A percentile compares a stretch with the other conserved stretches of the same genome.
Evolutionary conservation across 78 protist genomes (phyloP).

Genomic region (Parvularia atlantis): DNA sequence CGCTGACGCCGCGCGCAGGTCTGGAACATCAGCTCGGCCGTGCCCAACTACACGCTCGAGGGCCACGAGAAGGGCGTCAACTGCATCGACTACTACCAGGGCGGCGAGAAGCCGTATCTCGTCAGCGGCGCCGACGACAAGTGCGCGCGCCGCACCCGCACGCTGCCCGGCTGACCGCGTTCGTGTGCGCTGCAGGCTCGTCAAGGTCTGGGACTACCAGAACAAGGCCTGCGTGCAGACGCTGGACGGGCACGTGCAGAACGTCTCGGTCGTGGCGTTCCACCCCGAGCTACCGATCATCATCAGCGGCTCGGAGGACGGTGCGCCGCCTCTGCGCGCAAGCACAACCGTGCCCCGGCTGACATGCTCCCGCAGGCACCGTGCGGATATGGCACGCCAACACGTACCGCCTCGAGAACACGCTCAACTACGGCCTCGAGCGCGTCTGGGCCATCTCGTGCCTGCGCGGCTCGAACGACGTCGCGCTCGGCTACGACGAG

Average conservation of each 20-base stretch:
- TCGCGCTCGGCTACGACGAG: constrained; percentile 87
- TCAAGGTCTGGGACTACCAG: constrained; percentile 95
- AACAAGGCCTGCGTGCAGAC: constrained; percentile 87
- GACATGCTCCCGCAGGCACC: constrained; percentile 36
- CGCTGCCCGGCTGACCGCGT: neutral
- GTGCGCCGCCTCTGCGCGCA: constrained; percentile 6
- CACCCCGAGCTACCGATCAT: constrained; percentile 96
- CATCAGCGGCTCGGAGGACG: constrained; percentile 84
- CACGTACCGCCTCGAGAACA: constrained; percentile 85
- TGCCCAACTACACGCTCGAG: constrained; percentile 91
- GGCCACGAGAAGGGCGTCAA: constrained; percentile 98
- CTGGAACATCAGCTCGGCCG: constrained; percentile 75
- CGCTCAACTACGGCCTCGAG: constrained; percentile 83
- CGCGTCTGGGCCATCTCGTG: constrained; percentile 84
- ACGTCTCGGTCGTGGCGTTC: constrained; percentile 75
- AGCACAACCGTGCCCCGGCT: no score
- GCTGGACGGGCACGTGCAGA: constrained; percentile 83
- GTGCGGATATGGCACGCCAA: constrained; percentile 82
- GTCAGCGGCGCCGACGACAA: constrained; percentile 95
- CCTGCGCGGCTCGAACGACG: constrained; percentile 47
- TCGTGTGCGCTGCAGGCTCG: constrained; percentile 15
- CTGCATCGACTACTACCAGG: constrained; percentile 81
- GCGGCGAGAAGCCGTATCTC: constrained; percentile 93
- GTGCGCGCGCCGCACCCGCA: neutral
- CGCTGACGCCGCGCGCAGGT: no score